phyloP scores from a whole-genome alignment of 345 rosid genomes.

The rapeseed (Brassica napus) region DNA sequence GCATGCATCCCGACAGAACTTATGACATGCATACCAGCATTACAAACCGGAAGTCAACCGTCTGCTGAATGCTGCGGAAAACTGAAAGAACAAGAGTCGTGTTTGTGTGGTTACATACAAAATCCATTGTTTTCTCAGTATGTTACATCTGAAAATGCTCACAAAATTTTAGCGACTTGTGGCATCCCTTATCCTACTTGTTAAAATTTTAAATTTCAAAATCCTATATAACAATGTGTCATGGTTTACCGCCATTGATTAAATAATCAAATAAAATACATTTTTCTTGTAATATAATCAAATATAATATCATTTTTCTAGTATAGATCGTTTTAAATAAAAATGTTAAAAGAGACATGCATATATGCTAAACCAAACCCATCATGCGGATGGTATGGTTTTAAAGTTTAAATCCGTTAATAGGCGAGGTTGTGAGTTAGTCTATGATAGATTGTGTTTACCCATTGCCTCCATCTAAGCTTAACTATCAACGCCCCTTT shows the following conservation, averaged over 20 bases:
- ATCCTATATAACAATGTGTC: neutral
- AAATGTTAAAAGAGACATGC: neutral
- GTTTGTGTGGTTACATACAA: conserved; percentile 57
- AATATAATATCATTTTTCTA: neutral
- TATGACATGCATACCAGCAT: conserved; percentile 45
- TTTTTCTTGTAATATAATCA: neutral
- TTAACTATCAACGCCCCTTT: too few relatives aligned
- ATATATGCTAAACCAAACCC: neutral
- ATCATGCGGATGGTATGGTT: too few relatives aligned
- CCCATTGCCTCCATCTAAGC: too few relatives aligned
- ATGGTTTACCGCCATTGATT: neutral
- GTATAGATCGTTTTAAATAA: neutral
- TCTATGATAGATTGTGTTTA: too few relatives aligned
- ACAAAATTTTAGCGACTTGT: conserved; percentile 39
- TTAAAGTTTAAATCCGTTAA: too few relatives aligned
- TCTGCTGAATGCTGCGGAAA: conserved; percentile 48
- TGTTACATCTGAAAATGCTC: conserved; percentile 45
- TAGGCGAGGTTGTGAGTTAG: too few relatives aligned
- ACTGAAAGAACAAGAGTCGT: conserved; percentile 55
- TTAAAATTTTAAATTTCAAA: conserved; percentile 13
- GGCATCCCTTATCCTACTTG: conserved; percentile 49
- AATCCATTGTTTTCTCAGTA: conserved; percentile 40
- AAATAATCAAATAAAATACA: neutral
- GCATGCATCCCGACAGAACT: conserved; percentile 46
- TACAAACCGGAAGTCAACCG: conserved; percentile 37